phyloP scores from a whole-genome alignment of 257 asterid species.

The Nicotiana attenuata region DNA sequence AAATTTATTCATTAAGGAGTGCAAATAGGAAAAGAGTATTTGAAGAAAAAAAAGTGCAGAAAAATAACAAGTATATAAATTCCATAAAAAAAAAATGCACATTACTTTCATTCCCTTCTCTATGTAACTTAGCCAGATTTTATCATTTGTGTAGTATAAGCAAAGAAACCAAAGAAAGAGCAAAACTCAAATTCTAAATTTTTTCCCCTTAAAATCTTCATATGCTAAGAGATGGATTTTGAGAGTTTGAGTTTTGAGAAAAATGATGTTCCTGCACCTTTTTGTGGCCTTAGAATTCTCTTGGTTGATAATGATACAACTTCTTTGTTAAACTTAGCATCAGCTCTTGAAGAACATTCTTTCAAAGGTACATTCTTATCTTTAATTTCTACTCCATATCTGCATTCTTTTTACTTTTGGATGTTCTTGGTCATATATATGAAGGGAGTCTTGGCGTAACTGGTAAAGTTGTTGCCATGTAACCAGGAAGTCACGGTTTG shows the following conservation, averaged over 20 bases:
- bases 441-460: no score
- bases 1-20: background rate
- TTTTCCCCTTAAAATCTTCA: background rate
- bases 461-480: no score
- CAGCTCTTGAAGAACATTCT: constrained; percentile 28
- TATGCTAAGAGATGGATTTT: background rate
- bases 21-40: background rate
- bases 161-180: background rate
- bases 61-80: background rate
- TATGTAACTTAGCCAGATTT: background rate
- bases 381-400: background rate
- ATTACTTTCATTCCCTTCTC: background rate
- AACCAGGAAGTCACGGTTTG: no score
- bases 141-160: background rate
- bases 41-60: background rate
- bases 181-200: background rate
- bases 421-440: no score
- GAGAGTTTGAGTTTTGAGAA: background rate
- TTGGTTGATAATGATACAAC: constrained; percentile 31
- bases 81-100: background rate
- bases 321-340: constrained; percentile 21
- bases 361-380: constrained; percentile 28
- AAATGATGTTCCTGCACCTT: constrained; percentile 18
- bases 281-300: constrained; percentile 36
- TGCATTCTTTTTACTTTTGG: no score